Conservation (phyloP, 768 basidiomycete genomes). For the Mycena vitilis region DNA sequence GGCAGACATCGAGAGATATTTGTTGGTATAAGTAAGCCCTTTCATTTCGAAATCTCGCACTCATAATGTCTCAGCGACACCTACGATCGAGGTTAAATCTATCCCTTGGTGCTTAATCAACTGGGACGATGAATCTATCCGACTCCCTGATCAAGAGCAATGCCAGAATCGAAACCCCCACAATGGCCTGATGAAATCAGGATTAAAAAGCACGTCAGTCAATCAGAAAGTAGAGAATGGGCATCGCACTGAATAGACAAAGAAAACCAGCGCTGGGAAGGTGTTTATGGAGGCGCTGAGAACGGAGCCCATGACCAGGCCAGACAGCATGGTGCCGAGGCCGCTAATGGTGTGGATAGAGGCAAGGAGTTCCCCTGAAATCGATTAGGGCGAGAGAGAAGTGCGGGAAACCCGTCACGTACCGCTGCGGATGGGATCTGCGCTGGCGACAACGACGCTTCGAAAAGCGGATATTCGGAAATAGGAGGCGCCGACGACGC, state of each 20-base stretch:
- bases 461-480: conserved; percentile 17
- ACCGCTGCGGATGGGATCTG: conserved; percentile 16
- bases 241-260: conserved; percentile 14
- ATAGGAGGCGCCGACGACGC: conserved; percentile 3
- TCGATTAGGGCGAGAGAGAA: not conserved
- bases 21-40: too few species aligned
- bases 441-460: conserved; percentile 13
- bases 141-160: conserved; percentile 11
- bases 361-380: conserved; percentile 5
- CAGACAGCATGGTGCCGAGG: conserved; percentile 8
- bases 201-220: not conserved
- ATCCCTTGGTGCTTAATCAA: too few species aligned
- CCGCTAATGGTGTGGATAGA: conserved; percentile 10
- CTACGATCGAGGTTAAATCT: too few species aligned
- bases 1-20: too few species aligned
- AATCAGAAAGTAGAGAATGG: too few species aligned
- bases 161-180: conserved; percentile 12
- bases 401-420: not conserved
- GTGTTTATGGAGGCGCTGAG: conserved; percentile 13
- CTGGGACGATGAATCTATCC: conserved; percentile 6
- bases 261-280: conserved; percentile 12
- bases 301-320: conserved; percentile 15
- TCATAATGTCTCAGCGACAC: too few species aligned
- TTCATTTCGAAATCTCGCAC: too few species aligned
- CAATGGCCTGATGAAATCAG: not conserved